A percentile compares a stretch with the other conserved stretches of the same genome.
Conservation (phyloP, 352 stramenopile genomes). For the Pythium aquatile region DNA sequence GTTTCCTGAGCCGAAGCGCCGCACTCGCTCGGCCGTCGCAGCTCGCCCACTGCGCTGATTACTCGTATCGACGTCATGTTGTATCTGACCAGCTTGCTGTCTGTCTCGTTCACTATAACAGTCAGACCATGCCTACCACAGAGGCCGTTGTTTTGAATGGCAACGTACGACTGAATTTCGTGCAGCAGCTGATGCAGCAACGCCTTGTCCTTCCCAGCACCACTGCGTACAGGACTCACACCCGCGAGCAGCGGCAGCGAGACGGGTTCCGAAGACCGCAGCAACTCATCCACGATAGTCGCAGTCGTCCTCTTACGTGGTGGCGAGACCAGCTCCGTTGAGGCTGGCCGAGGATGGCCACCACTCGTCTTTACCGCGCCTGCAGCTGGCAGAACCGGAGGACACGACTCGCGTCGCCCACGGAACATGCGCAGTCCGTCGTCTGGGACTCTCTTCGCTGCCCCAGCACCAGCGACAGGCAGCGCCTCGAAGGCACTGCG, state of each 20-base stretch:
- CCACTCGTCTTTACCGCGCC: neutral
- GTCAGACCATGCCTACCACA: neutral
- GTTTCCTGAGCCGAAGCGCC: neutral
- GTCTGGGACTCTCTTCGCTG: constrained; percentile 40
- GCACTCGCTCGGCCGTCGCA: constrained; percentile 8
- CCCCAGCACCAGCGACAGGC: constrained; percentile 42
- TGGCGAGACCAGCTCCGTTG: constrained; percentile 6
- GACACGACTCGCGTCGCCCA: constrained; percentile 25
- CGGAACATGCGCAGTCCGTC: constrained; percentile 58
- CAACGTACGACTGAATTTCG: constrained; percentile 44
- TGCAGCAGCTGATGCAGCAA: constrained; percentile 42
- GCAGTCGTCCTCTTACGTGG: constrained; percentile 17
- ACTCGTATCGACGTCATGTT: neutral
- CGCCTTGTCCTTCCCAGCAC: constrained; percentile 31
- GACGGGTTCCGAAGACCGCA: constrained; percentile 17
- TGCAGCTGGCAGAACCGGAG: constrained; percentile 15
- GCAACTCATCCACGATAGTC: constrained; percentile 27
- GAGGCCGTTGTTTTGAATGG: neutral
- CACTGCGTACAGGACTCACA: constrained; percentile 2
- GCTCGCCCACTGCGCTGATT: constrained; percentile 48
- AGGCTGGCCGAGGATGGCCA: neutral
- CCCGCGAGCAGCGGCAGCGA: constrained; percentile 41
- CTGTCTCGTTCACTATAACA: neutral
- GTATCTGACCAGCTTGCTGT: neutral
- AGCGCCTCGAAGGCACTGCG: constrained; percentile 30